These are phyloP conservation scores for Escovopsis sp. DNA, from an alignment of 2,329 filamentous ascomycete genomes.

Conservation along the genomic window DNA sequence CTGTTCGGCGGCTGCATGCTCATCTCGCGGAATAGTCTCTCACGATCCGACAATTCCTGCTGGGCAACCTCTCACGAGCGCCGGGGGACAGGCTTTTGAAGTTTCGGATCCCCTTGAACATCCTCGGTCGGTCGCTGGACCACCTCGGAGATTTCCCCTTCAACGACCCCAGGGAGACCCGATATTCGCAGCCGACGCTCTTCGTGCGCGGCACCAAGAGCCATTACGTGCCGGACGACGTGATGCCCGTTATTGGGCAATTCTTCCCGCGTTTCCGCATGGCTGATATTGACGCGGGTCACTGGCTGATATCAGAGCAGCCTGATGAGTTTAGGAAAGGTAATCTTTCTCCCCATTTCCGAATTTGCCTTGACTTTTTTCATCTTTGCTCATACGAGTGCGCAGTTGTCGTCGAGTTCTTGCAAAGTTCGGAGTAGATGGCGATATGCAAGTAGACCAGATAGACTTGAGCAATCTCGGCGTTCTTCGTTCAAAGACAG, in stretches of 20 bases:
- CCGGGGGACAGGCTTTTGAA: conserved; percentile 37
- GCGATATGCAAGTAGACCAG: background rate
- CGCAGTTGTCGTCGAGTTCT: conserved; percentile 48
- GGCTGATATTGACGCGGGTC: conserved; percentile 60
- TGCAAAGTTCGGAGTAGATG: conserved; percentile 32
- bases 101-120: conserved; percentile 67
- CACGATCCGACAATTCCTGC: conserved; percentile 74
- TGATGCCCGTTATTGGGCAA: conserved; percentile 59
- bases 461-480: no score
- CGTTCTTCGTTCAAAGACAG: no score
- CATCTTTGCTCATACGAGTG: conserved; percentile 3
- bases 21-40: conserved; percentile 29
- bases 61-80: conserved; percentile 63
- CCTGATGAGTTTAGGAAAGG: conserved; percentile 63
- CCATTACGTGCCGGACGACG: conserved; percentile 67
- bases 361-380: background rate
- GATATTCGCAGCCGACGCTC: conserved; percentile 64
- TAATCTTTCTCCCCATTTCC: conserved; percentile 18
- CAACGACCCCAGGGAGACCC: conserved; percentile 48
- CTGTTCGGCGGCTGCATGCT: background rate
- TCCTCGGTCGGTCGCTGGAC: conserved; percentile 50
- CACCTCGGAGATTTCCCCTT: conserved; percentile 83
- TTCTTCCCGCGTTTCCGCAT: conserved; percentile 71
- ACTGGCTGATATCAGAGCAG: conserved; percentile 85
- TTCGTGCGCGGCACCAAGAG: conserved; percentile 68